Percentiles rank a stretch among this genome's conserved stretches.
Evolutionary conservation across 768 basidiomycete genomes (phyloP).

Genomic region (Suillus brevipes): DNA sequence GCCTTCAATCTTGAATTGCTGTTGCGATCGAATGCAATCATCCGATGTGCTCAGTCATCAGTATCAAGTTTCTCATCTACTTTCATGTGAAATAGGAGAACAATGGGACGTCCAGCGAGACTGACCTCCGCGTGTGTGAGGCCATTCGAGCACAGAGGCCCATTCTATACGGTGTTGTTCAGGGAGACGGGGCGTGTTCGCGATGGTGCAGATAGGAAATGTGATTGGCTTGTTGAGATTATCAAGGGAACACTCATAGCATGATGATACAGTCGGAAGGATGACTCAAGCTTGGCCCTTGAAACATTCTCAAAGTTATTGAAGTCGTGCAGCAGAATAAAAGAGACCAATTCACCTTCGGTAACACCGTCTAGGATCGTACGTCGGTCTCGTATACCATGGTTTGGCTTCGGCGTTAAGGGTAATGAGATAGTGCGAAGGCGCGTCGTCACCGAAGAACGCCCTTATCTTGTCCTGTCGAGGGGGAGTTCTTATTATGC

Average conservation of each 20-base stretch:
- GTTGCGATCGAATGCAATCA: conserved; percentile 88
- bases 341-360: conserved; percentile 61
- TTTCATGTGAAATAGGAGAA: conserved; percentile 9
- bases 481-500: conserved; percentile 17
- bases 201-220: conserved; percentile 98
- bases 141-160: conserved; percentile 99
- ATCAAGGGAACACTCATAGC: conserved; percentile 97
- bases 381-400: conserved; percentile 60
- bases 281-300: conserved; percentile 98
- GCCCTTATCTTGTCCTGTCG: conserved; percentile 45
- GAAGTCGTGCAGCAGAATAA: conserved; percentile 6
- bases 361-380: conserved; percentile 86
- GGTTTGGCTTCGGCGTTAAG: conserved; percentile 46
- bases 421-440: conserved; percentile 41
- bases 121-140: conserved; percentile 84
- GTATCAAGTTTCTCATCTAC: conserved; percentile 95
- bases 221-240: conserved; percentile 97
- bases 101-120: conserved; percentile 1
- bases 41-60: conserved; percentile 93
- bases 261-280: conserved; percentile 90
- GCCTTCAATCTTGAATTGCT: conserved; percentile 96
- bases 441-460: conserved; percentile 54
- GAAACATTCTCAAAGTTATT: conserved; percentile 63
- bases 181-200: conserved; percentile 95
- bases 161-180: conserved; percentile 99